These are phyloP conservation scores for Daldinia concentrica DNA, from an alignment of 495 filamentous ascomycete genomes.

Conservation along the genomic window DNA sequence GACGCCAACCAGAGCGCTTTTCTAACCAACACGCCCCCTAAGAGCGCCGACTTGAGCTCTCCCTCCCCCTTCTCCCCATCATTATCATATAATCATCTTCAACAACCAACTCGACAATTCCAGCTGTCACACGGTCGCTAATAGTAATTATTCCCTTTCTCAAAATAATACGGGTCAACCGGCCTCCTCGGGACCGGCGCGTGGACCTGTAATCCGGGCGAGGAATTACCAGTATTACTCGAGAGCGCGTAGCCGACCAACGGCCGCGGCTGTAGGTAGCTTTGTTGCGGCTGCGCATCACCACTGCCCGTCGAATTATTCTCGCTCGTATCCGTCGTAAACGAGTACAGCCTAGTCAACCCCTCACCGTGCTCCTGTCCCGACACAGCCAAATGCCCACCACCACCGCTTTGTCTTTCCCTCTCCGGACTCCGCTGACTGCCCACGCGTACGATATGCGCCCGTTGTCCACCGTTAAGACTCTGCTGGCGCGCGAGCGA, in stretches of 20 bases:
- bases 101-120: neutral
- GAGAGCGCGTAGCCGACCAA: neutral
- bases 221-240: neutral
- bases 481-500: slow-evolving; percentile 28
- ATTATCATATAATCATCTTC: neutral
- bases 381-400: neutral
- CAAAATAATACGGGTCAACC: slow-evolving; percentile 18
- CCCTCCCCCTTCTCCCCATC: neutral
- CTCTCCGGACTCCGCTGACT: neutral
- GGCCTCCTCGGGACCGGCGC: slow-evolving; percentile 27
- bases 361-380: neutral
- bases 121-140: neutral
- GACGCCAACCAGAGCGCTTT: neutral
- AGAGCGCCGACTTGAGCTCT: neutral
- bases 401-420: neutral
- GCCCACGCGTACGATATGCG: slow-evolving; percentile 30
- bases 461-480: slow-evolving; percentile 14
- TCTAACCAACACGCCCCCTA: neutral
- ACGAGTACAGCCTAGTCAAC: neutral
- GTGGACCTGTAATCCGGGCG: slow-evolving; percentile 16
- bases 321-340: slow-evolving; percentile 4
- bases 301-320: neutral
- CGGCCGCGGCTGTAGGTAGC: slow-evolving; percentile 1
- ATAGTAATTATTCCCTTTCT: slow-evolving; percentile 44
- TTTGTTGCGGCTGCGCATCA: neutral